These are phyloP conservation scores for Leucaena leucocephala DNA, from an alignment of 306 rosid species.

Conservation along the genomic window DNA sequence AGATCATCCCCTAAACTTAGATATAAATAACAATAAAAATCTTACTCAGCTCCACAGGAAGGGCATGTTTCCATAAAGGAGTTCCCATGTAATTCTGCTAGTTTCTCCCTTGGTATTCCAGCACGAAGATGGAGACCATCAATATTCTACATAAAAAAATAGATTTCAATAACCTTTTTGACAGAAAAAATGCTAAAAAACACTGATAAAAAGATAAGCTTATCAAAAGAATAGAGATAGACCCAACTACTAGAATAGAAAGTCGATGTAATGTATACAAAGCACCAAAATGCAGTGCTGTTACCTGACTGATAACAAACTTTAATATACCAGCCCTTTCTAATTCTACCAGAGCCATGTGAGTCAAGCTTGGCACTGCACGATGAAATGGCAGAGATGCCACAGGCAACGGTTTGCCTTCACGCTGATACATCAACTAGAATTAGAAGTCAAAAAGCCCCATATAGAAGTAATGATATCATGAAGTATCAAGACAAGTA, in stretches of 20 bases:
- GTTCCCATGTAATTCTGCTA: constrained; percentile 93
- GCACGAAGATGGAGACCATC: constrained; percentile 99
- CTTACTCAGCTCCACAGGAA: constrained; percentile 90
- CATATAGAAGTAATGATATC: constrained; percentile 20
- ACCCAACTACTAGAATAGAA: not conserved
- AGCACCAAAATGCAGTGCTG: constrained; percentile 3
- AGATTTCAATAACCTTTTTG: constrained; percentile 6
- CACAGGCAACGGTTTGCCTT: constrained; percentile 94
- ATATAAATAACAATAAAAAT: constrained; percentile 24
- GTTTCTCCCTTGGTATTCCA: constrained; percentile 94
- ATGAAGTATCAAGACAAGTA: constrained; percentile 8
- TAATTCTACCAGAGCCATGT: constrained; percentile 90
- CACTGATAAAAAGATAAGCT: not conserved
- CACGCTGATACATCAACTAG: constrained; percentile 55
- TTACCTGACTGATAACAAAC: constrained; percentile 56
- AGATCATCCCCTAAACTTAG: constrained; percentile 8
- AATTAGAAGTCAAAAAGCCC: constrained; percentile 31
- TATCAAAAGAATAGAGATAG: not conserved
- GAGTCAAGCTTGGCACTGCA: constrained; percentile 87
- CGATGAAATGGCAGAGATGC: constrained; percentile 98
- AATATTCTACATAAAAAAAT: constrained; percentile 67
- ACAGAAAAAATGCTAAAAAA: not conserved
- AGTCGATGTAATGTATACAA: not conserved
- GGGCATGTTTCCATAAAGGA: constrained; percentile 95
- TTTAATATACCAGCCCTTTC: constrained; percentile 85